Base-by-base conservation (phyloP, 495 filamentous ascomycete genomes). In the Cercophora scortea region DNA sequence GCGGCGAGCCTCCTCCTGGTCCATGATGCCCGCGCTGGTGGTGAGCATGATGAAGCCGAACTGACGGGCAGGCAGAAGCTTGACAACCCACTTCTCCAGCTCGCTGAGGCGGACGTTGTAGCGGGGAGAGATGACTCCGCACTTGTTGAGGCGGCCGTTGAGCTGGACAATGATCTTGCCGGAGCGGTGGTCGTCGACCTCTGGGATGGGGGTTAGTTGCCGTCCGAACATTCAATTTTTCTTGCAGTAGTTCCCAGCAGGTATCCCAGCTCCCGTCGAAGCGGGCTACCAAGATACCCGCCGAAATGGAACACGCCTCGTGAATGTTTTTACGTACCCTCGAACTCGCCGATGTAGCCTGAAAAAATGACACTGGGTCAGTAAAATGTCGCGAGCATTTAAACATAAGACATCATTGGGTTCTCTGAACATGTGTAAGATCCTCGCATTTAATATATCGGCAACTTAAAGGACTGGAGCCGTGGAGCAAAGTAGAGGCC, bases 301-400 rank as follows among this genome's bases (percentile, higher is more conserved):
- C n/a, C n/a, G n/a, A n/a, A n/a, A n/a, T n/a, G n/a, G n/a, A n/a
- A n/a, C n/a, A n/a, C n/a, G n/a, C n/a, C n/a, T n/a, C n/a, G n/a
- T n/a, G n/a, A n/a, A n/a, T n/a, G n/a, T n/a, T n/a, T n/a, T n/a
- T n/a, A n/a, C n/a, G n/a, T n/a, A n/a, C n/a, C n/a, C 82, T 97
- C 94, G 75, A 97, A 98, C 78, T 97, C 94, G 78, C 92, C 93
- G 73, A 98, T 96, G 80, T 96, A 98, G 69, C 93, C 93, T 96
- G 68, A 41, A 56, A 56, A 57, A 61, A 47, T 57, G 49, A 52
- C 8, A 18, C 45, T 52, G 46, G 53, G 68, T 90, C 70, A 89
- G 84, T 62, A 33, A 38, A 36, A 82, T 95, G 87, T 96, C 75
- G 87, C 87, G 80, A 84, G 78, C 72, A 80, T 84, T 81, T 92